Evolutionary conservation across 306 rosid species (phyloP), one percentile per base, ranked within the genome.

Genomic region (Vigna unguiculata): DNA sequence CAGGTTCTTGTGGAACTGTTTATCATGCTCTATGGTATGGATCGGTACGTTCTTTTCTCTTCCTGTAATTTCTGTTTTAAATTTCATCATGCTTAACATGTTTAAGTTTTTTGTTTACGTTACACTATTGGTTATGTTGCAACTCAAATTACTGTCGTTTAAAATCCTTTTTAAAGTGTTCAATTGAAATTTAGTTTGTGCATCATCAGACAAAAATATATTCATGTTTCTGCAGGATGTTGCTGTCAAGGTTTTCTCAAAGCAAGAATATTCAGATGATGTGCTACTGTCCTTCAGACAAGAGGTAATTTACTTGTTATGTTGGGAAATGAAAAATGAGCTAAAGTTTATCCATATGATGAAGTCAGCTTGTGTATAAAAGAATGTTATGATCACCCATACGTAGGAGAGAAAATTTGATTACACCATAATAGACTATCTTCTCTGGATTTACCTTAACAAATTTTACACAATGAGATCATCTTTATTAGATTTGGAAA

Each of bases 1-100:
- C 91, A 96, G 99, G 99, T 88, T 91, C 99, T 53, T 93, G 98
- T 83, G 99, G 99, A 86, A 96, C 96, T 75, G 99, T 96, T 28
- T 96, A 96, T 84, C 99, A 88, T 87, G 98, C 89, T 52, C 85
- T 93, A 94, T 96, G 99, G 99, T 85, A 87, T 81, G 99, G 99
- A 92, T 96, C 99, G 78, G 99, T 96, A 90, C 77, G 98, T 90
- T 82, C 88, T 83, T 79, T 67, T 67, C 91, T 84, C 85, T 67
- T 81, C 63, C 88, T 86, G 71, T 49, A 60, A 65, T 69, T 79
- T 87, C 75, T 68, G 14, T 64, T 72, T 80, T 57, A 11, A 64
- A 69, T 57, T 84, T 80, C n/a, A 12, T 64, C 48, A 34, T 36
- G 15, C 48, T 62, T 17, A 16, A 45, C 20, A 34, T 34, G 4